phyloP scores from a whole-genome alignment of 768 basidiomycete genomes.

The Phaeotremella skinneri region DNA sequence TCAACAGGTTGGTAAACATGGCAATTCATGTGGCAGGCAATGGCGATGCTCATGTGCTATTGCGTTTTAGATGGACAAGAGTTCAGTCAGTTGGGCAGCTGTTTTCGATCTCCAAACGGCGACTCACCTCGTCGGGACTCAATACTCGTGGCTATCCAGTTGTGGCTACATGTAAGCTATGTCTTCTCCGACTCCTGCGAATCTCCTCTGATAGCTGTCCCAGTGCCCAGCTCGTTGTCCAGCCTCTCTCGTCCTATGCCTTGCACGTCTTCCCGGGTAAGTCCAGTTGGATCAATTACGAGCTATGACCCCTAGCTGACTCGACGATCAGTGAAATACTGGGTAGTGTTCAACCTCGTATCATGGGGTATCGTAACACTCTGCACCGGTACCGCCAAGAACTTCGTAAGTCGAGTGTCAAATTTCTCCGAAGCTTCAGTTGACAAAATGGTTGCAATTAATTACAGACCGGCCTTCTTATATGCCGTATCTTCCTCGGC shows the following conservation, averaged over 20 bases:
- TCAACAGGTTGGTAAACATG: conserved; percentile 19
- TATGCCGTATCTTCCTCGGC: conserved; percentile 33
- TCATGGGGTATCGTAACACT: conserved; percentile 34
- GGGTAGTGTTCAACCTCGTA: conserved; percentile 42
- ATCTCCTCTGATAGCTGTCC: conserved; percentile 1
- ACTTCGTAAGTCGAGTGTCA: conserved; percentile 13
- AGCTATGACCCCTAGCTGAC: too few species aligned
- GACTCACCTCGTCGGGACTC: conserved; percentile 47
- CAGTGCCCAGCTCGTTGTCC: conserved; percentile 3
- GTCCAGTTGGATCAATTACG: background rate
- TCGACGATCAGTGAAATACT: conserved; percentile 23
- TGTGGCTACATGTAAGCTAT: conserved; percentile 45
- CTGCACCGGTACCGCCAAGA: conserved; percentile 31
- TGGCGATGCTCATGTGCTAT: background rate
- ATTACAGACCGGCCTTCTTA: conserved; percentile 23
- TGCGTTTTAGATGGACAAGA: conserved; percentile 47
- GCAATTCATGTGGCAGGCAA: background rate
- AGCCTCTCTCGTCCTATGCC: conserved; percentile 10
- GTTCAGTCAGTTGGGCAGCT: conserved; percentile 57
- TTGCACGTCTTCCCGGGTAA: conserved; percentile 11
- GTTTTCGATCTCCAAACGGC: conserved; percentile 55
- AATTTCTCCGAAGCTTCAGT: background rate
- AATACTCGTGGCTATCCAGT: conserved; percentile 56
- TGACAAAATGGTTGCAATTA: too few species aligned
- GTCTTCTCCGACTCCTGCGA: background rate